A percentile compares a stretch with the other conserved stretches of the same genome.
Conservation (phyloP, 306 rosid species). For the Sindora glabra region DNA sequence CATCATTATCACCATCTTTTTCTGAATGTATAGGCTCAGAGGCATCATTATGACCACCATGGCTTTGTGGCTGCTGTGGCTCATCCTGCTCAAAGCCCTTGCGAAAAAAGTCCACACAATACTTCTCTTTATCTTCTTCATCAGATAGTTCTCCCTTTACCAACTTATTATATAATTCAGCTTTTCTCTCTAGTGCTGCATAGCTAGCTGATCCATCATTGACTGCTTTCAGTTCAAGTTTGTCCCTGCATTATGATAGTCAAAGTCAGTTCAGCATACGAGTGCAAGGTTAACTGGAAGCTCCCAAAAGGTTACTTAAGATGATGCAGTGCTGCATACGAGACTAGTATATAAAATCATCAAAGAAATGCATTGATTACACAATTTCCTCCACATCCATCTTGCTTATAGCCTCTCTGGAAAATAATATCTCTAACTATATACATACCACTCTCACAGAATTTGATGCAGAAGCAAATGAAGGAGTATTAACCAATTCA, state of each 20-base stretch:
- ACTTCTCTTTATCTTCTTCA: constrained; percentile 85
- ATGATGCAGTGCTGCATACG: not conserved
- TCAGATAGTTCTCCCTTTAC: constrained; percentile 76
- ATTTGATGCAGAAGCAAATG: no score
- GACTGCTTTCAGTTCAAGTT: constrained; percentile 86
- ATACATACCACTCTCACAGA: no score
- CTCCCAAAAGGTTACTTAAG: not conserved
- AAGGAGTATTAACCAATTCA: no score
- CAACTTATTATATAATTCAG: constrained; percentile 68
- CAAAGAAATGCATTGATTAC: not conserved
- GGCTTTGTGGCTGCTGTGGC: constrained; percentile 20
- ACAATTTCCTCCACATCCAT: not conserved
- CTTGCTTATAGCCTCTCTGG: not conserved
- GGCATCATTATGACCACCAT: no score
- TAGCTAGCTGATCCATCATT: constrained; percentile 74
- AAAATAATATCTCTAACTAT: no score
- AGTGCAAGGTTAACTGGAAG: not conserved
- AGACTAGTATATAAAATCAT: not conserved
- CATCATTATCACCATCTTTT: constrained; percentile 32
- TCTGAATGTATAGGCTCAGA: constrained; percentile 16
- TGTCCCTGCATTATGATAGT: constrained; percentile 50
- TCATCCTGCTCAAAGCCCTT: constrained; percentile 64
- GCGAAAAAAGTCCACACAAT: constrained; percentile 80
- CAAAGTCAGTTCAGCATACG: not conserved
- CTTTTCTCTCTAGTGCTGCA: constrained; percentile 84